phyloP scores from a whole-genome alignment of 148 eudicot genomes.

The Suaeda aralocaspica region DNA sequence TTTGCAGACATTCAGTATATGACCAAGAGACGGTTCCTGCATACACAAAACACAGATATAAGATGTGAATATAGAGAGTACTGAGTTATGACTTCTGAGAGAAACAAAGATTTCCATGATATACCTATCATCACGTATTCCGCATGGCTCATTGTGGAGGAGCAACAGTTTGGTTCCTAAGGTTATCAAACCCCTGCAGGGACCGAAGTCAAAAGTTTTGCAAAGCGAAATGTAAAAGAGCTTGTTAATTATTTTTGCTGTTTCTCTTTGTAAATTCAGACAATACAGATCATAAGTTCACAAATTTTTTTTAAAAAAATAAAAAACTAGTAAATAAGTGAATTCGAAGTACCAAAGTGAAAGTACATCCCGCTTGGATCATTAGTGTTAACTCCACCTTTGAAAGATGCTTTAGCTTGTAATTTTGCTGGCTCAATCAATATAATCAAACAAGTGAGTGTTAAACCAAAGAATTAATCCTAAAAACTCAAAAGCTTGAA shows the following conservation, averaged over 20 bases:
- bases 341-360: conserved; percentile 62
- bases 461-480: neutral
- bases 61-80: neutral
- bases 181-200: conserved; percentile 90
- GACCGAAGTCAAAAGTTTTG: neutral
- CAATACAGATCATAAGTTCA: neutral
- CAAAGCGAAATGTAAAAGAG: no score
- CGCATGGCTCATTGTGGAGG: conserved; percentile 99
- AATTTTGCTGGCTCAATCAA: conserved; percentile 72
- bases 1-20: conserved; percentile 77
- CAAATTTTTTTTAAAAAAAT: neutral
- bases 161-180: conserved; percentile 87
- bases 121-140: conserved; percentile 92
- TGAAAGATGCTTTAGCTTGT: conserved; percentile 87
- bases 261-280: neutral
- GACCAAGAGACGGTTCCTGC: conserved; percentile 82
- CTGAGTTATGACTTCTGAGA: neutral
- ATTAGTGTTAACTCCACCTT: conserved; percentile 84
- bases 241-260: neutral
- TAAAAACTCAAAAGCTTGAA: no score
- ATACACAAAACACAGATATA: conserved; percentile 17
- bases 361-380: conserved; percentile 88
- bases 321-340: conserved; percentile 7
- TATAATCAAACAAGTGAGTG: conserved; percentile 11
- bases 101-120: neutral